Conservation (phyloP, 2,329 filamentous ascomycete genomes). For the Fusarium bactridioides region DNA sequence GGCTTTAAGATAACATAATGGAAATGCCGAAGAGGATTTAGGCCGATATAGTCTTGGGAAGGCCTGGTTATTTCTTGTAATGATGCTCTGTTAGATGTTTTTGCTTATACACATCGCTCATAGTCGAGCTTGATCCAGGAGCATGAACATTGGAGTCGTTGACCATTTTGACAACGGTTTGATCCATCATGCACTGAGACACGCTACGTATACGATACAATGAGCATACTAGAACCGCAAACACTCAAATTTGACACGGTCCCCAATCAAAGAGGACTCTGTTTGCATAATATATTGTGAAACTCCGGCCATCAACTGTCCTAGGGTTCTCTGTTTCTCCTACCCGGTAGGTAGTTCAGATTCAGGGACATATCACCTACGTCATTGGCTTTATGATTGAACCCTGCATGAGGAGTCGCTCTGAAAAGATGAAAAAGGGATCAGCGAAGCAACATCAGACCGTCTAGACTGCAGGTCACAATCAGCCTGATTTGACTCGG, state of each 20-base stretch:
- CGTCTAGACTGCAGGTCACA: neutral
- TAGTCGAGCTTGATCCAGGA: accelerated
- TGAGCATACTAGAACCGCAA: neutral
- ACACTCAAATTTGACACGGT: no score
- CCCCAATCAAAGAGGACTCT: neutral
- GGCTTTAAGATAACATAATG: neutral
- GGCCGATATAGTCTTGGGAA: accelerated
- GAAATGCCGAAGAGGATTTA: neutral
- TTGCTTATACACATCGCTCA: neutral
- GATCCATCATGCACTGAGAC: neutral
- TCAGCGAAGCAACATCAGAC: neutral
- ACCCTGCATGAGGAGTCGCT: neutral
- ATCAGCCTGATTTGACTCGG: neutral
- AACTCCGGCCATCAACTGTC: no score
- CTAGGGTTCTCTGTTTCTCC: neutral
- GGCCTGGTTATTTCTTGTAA: neutral
- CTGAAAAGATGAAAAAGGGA: neutral
- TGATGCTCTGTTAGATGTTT: neutral
- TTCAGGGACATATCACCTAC: neutral
- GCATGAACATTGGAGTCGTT: accelerated
- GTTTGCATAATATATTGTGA: neutral
- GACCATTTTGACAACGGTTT: neutral
- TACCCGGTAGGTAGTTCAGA: neutral
- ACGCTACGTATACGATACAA: no score
- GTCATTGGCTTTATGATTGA: neutral